phyloP scores from a whole-genome alignment of 192 early-diverging fungal genomes.

The Rhizophagus clarus region DNA sequence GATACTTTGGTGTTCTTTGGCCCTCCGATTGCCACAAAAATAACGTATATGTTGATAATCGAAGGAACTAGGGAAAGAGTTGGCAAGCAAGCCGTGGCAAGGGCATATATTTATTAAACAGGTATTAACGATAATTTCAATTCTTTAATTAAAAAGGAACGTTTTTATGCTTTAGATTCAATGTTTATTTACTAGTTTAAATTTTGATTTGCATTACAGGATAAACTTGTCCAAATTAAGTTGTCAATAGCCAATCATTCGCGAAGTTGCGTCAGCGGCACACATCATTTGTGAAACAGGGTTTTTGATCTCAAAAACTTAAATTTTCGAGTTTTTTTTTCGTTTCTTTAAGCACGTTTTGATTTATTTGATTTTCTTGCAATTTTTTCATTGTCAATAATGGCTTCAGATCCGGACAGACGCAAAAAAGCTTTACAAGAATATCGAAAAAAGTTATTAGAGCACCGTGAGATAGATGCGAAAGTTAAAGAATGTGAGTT shows the following conservation, averaged over 20 bases:
- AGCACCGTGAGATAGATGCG: slow-evolving; percentile 94
- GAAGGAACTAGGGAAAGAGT: not conserved
- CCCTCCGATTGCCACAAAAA: slow-evolving; percentile 6
- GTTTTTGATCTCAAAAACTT: too few species aligned
- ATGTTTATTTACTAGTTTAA: not conserved
- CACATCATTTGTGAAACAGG: not conserved
- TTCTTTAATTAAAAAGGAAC: not conserved
- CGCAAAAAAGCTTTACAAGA: slow-evolving; percentile 77
- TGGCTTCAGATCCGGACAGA: slow-evolving; percentile 57
- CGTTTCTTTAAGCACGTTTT: not conserved
- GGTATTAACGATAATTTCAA: not conserved
- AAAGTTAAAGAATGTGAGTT: slow-evolving; percentile 91
- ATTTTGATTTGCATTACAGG: not conserved
- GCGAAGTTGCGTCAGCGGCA: not conserved
- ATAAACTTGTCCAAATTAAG: not conserved
- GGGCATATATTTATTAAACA: not conserved
- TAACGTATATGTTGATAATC: not conserved
- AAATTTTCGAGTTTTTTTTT: not conserved
- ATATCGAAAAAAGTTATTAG: slow-evolving; percentile 88
- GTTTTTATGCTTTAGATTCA: slow-evolving; percentile 4
- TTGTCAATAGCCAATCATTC: not conserved
- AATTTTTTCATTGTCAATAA: not conserved
- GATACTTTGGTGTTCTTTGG: not conserved
- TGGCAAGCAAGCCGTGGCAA: not conserved
- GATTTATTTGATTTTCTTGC: not conserved